phyloP scores from a whole-genome alignment of 768 basidiomycete species.

The Tricholoma bakamatsutake region DNA sequence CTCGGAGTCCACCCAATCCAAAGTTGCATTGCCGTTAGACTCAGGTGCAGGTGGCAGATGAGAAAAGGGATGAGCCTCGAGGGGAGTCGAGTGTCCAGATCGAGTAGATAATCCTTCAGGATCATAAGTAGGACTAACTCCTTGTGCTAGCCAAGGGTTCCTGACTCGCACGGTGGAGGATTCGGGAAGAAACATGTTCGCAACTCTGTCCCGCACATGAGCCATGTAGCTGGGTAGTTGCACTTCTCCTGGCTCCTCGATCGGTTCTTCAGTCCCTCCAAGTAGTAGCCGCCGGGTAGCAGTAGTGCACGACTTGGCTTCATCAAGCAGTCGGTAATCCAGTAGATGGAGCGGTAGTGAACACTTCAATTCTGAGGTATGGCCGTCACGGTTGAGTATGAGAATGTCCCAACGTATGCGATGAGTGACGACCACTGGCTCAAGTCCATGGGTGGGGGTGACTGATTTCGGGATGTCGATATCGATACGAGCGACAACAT shows the following conservation, averaged over 20 bases:
- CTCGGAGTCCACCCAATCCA: conserved; percentile 85
- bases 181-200: conserved; percentile 67
- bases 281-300: conserved; percentile 69
- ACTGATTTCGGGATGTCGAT: conserved; percentile 53
- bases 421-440: conserved; percentile 73
- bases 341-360: conserved; percentile 87
- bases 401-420: conserved; percentile 77
- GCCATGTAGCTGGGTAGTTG: conserved; percentile 87
- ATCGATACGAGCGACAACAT: conserved; percentile 55
- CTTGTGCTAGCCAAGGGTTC: conserved; percentile 53
- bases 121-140: conserved; percentile 28
- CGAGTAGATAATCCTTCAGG: conserved; percentile 17
- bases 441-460: conserved; percentile 68
- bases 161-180: conserved; percentile 54
- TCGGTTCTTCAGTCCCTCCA: conserved; percentile 29
- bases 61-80: conserved; percentile 30
- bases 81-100: conserved; percentile 35
- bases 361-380: conserved; percentile 91
- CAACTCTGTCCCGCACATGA: conserved; percentile 87
- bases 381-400: conserved; percentile 84
- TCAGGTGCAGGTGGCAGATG: conserved; percentile 44
- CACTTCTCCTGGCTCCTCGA: conserved; percentile 50
- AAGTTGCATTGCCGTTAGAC: conserved; percentile 37
- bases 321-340: conserved; percentile 63
- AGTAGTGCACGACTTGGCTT: conserved; percentile 69